phyloP scores from a whole-genome alignment of 2,329 filamentous ascomycete species.

The Parastagonospora nodorum region DNA sequence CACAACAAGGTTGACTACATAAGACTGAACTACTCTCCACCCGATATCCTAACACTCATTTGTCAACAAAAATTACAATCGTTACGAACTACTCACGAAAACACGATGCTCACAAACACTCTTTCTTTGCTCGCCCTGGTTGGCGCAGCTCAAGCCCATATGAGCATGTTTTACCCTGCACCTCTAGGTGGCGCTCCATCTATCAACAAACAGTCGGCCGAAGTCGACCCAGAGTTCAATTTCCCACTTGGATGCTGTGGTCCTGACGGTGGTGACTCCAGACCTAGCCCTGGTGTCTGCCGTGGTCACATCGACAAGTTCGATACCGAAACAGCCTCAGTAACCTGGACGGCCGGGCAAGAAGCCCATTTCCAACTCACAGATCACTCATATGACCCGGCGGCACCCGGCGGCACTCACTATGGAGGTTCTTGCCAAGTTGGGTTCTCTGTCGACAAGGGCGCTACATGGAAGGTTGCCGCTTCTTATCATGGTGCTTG shows the following conservation, averaged over 20 bases:
- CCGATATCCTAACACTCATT: slow-evolving; percentile 13
- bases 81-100: slow-evolving; percentile 6
- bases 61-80: slow-evolving; percentile 10
- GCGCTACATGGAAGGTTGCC: slow-evolving; percentile 52
- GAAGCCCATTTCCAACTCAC: slow-evolving; percentile 47
- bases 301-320: slow-evolving; percentile 53
- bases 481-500: slow-evolving; percentile 55
- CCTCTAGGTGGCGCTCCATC: slow-evolving; percentile 53
- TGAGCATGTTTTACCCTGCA: slow-evolving; percentile 51
- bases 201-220: slow-evolving; percentile 40
- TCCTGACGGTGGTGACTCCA: slow-evolving; percentile 35
- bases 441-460: slow-evolving; percentile 51
- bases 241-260: slow-evolving; percentile 56
- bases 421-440: slow-evolving; percentile 55
- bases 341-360: slow-evolving; percentile 51
- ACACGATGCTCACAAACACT: slow-evolving; percentile 34
- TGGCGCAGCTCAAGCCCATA: slow-evolving; percentile 43
- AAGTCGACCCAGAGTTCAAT: slow-evolving; percentile 40
- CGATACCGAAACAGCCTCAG: slow-evolving; percentile 50
- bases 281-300: slow-evolving; percentile 45
- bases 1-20: slow-evolving; percentile 7
- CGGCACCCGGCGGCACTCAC: slow-evolving; percentile 47
- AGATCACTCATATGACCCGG: slow-evolving; percentile 40
- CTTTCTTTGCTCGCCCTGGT: slow-evolving; percentile 35
- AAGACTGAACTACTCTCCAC: slow-evolving; percentile 9